Evolutionary conservation across 1,139 yeast species (phyloP).

Genomic region (Yamadazyma diospyri): DNA sequence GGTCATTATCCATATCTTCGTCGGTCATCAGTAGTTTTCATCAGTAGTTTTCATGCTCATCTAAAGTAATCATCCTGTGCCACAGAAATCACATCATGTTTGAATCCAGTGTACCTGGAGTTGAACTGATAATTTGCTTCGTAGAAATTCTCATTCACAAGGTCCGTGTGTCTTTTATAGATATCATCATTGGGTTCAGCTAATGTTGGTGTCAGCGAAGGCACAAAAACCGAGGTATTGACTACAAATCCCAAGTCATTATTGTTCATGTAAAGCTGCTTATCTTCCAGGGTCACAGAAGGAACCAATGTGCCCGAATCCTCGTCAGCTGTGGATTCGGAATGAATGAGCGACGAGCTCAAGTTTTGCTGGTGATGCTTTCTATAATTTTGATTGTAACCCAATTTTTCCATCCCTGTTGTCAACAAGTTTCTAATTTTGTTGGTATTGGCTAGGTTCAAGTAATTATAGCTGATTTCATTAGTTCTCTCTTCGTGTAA

Average conservation of each 20-base stretch:
- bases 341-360: constrained; percentile 2
- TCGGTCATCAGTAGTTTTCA: no score
- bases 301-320: constrained; percentile 8
- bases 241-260: constrained; percentile 9
- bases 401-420: constrained; percentile 32
- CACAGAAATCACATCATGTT: constrained; percentile 22
- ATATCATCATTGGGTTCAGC: constrained; percentile 2
- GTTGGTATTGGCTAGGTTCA: constrained; percentile 22
- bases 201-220: neutral
- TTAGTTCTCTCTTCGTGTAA: constrained; percentile 2
- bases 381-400: constrained; percentile 16
- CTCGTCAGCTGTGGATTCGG: constrained; percentile 3
- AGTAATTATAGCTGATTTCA: constrained; percentile 14
- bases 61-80: constrained; percentile 30
- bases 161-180: constrained; percentile 10
- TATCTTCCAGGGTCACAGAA: constrained; percentile 11
- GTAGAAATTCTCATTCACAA: constrained; percentile 11
- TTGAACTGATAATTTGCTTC: constrained; percentile 20
- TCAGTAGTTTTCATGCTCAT: no score
- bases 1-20: no score
- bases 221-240: neutral
- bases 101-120: constrained; percentile 24
- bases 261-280: constrained; percentile 10
- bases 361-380: constrained; percentile 6
- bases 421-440: constrained; percentile 28